A percentile compares a stretch with the other conserved stretches of the same genome.
Conservation (phyloP, 352 stramenopile species). For the Pythium dissotocum region DNA sequence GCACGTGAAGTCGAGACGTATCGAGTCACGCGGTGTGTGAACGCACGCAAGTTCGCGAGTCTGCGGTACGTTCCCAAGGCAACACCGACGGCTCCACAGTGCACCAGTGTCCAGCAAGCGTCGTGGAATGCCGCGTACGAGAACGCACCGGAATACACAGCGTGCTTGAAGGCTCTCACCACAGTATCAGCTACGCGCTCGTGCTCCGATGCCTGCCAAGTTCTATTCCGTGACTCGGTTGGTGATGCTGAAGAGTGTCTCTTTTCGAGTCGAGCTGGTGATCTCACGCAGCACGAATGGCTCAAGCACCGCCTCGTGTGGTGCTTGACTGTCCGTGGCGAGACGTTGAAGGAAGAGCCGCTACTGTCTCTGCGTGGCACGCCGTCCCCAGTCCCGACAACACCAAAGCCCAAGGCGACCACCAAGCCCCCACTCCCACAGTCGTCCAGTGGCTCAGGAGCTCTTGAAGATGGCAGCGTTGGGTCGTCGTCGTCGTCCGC, state of each 20-base stretch:
- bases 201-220: conserved; percentile 17
- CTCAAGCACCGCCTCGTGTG: conserved; percentile 26
- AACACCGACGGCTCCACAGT: conserved; percentile 6
- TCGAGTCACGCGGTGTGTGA: conserved; percentile 13
- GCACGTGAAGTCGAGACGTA: conserved; percentile 16
- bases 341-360: conserved; percentile 14
- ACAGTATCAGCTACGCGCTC: neutral
- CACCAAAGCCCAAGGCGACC: conserved; percentile 8
- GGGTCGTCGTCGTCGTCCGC: conserved; percentile 1
- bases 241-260: conserved; percentile 20
- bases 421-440: neutral
- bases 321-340: conserved; percentile 15
- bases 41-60: conserved; percentile 4
- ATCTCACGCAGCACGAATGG: conserved; percentile 23
- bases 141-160: conserved; percentile 4
- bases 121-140: conserved; percentile 17
- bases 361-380: conserved; percentile 12
- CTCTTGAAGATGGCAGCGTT: conserved; percentile 1
- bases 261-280: conserved; percentile 15
- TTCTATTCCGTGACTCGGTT: conserved; percentile 18
- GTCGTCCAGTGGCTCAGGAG: neutral
- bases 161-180: conserved; percentile 9
- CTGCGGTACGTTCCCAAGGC: conserved; percentile 9
- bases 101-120: conserved; percentile 13
- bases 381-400: conserved; percentile 5